Conservation (phyloP, 129 eudicot genomes). For the Escallonia herrerae region DNA sequence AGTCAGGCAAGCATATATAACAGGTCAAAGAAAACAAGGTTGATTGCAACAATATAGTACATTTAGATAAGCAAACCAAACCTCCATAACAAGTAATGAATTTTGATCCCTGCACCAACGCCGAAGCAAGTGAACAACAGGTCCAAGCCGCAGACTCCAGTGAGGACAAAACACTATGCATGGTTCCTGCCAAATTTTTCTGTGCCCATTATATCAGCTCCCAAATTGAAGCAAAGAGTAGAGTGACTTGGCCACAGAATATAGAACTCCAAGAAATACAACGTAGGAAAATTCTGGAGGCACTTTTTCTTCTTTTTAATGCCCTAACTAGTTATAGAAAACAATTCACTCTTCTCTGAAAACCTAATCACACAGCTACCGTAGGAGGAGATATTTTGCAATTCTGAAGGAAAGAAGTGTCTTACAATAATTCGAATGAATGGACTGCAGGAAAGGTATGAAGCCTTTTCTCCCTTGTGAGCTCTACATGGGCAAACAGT, state of each 20-base stretch:
- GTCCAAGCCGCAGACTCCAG: constrained; percentile 92
- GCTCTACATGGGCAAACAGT: constrained; percentile 60
- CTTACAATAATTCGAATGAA: constrained; percentile 69
- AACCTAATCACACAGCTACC: background rate
- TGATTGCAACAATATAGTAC: too few relatives aligned
- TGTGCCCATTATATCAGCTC: constrained; percentile 18
- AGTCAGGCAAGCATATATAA: too few relatives aligned
- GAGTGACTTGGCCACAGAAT: background rate
- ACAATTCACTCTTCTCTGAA: background rate
- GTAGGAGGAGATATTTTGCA: background rate
- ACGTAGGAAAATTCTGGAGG: background rate
- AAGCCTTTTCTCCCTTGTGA: constrained; percentile 64
- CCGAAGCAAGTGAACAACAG: constrained; percentile 72
- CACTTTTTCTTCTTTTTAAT: background rate
- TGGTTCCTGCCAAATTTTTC: constrained; percentile 90
- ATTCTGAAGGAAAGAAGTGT: constrained; percentile 6
- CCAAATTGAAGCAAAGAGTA: background rate
- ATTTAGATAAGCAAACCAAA: constrained; percentile 1
- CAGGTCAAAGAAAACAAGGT: too few relatives aligned
- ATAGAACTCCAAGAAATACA: background rate
- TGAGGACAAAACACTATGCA: constrained; percentile 92
- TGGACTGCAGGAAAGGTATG: constrained; percentile 52
- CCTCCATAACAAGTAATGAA: constrained; percentile 79
- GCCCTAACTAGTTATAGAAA: background rate
- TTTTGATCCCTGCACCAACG: constrained; percentile 74